Conservation (phyloP, 768 basidiomycete species). For the Galerina sulciceps region DNA sequence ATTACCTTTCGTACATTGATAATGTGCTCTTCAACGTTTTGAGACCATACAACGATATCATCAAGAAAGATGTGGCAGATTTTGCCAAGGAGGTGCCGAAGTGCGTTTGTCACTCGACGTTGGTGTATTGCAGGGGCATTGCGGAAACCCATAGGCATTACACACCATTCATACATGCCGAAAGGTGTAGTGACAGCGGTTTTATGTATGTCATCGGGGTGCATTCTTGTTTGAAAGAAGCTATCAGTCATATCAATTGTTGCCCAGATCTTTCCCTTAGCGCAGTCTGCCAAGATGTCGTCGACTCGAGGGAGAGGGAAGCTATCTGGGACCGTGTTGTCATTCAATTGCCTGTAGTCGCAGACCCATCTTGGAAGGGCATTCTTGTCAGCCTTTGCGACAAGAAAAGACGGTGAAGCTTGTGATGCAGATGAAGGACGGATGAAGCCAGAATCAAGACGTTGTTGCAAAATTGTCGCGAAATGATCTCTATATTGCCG, state of each 20-base stretch:
- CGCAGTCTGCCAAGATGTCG: conserved; percentile 25
- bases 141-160: conserved; percentile 38
- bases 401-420: conserved; percentile 39
- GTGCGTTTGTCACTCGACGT: conserved; percentile 21
- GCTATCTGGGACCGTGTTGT: conserved; percentile 24
- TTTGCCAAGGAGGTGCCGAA: conserved; percentile 26
- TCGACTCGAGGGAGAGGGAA: conserved; percentile 24
- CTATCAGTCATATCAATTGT: conserved; percentile 25
- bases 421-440: conserved; percentile 27
- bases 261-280: conserved; percentile 17
- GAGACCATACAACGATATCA: conserved; percentile 29
- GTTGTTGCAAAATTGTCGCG: conserved; percentile 28
- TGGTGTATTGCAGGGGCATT: conserved; percentile 35
- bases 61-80: conserved; percentile 31
- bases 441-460: conserved; percentile 33
- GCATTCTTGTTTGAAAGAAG: conserved; percentile 29
- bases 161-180: conserved; percentile 44
- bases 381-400: conserved; percentile 31
- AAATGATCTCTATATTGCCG: conserved; percentile 34
- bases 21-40: conserved; percentile 11
- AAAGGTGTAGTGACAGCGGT: conserved; percentile 43
- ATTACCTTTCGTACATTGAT: conserved; percentile 7
- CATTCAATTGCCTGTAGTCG: conserved; percentile 34
- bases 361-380: conserved; percentile 36
- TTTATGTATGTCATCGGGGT: conserved; percentile 24